Conservation (phyloP, 306 rosid genomes). For the Erythrophleum fordii region DNA sequence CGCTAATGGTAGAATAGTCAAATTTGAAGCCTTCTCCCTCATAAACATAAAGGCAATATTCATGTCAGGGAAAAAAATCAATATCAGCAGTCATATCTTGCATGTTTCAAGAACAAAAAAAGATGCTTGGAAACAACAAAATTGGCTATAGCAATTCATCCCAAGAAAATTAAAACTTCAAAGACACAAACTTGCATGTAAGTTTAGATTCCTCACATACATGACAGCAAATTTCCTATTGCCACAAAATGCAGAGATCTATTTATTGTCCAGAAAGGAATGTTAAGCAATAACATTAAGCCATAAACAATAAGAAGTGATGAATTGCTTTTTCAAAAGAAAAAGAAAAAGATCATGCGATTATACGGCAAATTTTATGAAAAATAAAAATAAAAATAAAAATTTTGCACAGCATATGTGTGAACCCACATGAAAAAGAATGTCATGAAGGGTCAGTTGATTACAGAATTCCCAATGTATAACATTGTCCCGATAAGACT, state of each 20-base stretch:
- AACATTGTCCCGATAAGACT: not conserved
- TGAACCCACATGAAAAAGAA: not conserved
- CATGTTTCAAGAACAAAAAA: not conserved
- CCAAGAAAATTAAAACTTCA: not conserved
- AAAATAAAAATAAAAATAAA: too few species aligned
- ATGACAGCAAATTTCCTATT: not conserved
- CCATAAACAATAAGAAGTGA: not conserved
- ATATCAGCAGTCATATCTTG: not conserved
- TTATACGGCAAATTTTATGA: not conserved
- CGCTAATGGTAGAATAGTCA: not conserved
- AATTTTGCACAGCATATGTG: too few species aligned
- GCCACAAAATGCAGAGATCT: not conserved
- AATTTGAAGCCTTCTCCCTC: conserved; percentile 10
- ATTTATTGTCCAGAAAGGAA: not conserved
- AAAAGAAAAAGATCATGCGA: not conserved
- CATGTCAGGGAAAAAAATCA: not conserved
- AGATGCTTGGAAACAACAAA: not conserved
- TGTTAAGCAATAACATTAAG: not conserved
- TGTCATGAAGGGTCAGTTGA: conserved; percentile 18
- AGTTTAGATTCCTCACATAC: not conserved
- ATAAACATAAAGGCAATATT: not conserved
- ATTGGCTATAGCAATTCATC: not conserved
- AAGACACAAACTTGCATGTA: not conserved
- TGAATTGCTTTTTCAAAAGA: not conserved
- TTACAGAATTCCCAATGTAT: conserved; percentile 1